Evolutionary conservation across 1,139 yeast species (phyloP), one percentile per base, ranked within the genome.

Genomic region (Hyphopichia pseudoburtonii): DNA sequence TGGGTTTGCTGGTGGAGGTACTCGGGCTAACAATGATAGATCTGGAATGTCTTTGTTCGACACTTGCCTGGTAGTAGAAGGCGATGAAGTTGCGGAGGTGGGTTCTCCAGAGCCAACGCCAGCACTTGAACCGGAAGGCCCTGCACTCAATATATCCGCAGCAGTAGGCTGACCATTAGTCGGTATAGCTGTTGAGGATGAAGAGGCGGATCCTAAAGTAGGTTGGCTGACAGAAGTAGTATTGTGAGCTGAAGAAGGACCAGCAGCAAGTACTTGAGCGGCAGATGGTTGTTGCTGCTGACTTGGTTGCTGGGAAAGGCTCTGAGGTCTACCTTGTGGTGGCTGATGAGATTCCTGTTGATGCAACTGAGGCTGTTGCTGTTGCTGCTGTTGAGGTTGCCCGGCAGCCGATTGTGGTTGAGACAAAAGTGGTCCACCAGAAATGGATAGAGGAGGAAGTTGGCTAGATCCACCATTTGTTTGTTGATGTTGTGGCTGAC

Each of bases 1-100:
- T 1, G 98, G 98, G 52, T 92, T 92, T 2, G 96, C 96, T 3
- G 97, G 97, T 1, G 97, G 96, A 26, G 96, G 90, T 17, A 90
- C 88, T 44, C 87, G 65, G 0, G 90, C 88, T 34, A 85, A 64
- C 34, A 84, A 64, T 2, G 88, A 80, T 46, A 84, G 68, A 54
- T 85, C 92, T 10, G 87, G 88, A n/a, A 84, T 70, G 47, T 67
- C 75, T 44, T 64, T 70, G 31, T 22, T 32, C 45, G 37, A 50
- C 10, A 50, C 37, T 30, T 42, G 41, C 34, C 46, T 46, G 6
- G 57, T 46, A 16, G 34, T 12, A 11, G 22, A 14, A 5, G 36
- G 36, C 8, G 28, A 24, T 10, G 30, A 12, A 14, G 22, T 22
- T n/a, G 11, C n/a, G 7, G 32, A 23, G 6, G 27, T 19, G 9